Conservation (phyloP, 495 filamentous ascomycete species). For the Neurospora sp. region DNA sequence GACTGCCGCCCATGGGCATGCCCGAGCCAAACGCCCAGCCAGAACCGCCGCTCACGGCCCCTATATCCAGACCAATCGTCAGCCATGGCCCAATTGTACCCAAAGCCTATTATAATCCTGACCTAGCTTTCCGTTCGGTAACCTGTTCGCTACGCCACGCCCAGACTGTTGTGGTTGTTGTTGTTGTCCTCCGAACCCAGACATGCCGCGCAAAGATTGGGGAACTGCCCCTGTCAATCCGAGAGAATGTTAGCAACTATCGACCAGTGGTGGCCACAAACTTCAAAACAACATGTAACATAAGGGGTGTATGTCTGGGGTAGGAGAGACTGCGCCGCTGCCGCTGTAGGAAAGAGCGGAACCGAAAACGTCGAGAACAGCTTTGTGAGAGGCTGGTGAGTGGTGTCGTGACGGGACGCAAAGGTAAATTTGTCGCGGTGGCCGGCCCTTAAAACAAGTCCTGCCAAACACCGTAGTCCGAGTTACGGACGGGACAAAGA, state of each 20-base stretch:
- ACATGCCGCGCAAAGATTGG: constrained; percentile 60
- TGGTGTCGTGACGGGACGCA: background rate
- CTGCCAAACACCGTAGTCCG: background rate
- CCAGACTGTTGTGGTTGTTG: constrained; percentile 52
- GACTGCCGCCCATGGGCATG: constrained; percentile 59
- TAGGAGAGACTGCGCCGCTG: background rate
- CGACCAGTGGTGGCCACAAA: background rate
- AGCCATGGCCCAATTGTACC: constrained; percentile 8
- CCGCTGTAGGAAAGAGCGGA: background rate
- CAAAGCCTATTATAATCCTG: constrained; percentile 17
- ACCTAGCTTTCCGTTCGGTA: constrained; percentile 73
- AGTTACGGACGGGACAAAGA: background rate
- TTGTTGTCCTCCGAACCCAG: constrained; percentile 53
- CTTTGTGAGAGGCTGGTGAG: background rate
- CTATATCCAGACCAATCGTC: constrained; percentile 20
- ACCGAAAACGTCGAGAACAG: background rate
- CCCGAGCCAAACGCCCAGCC: constrained; percentile 63
- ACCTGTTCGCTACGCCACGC: constrained; percentile 55
- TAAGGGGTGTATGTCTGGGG: background rate
- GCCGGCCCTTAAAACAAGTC: background rate
- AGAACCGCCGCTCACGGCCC: constrained; percentile 50
- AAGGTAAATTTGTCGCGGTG: background rate
- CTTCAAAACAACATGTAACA: background rate
- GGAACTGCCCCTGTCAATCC: constrained; percentile 49
- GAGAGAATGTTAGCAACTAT: constrained; percentile 11